These are phyloP conservation scores for Pleurotus salmoneostramineus DNA, from an alignment of 768 basidiomycete genomes.

Conservation along the genomic window DNA sequence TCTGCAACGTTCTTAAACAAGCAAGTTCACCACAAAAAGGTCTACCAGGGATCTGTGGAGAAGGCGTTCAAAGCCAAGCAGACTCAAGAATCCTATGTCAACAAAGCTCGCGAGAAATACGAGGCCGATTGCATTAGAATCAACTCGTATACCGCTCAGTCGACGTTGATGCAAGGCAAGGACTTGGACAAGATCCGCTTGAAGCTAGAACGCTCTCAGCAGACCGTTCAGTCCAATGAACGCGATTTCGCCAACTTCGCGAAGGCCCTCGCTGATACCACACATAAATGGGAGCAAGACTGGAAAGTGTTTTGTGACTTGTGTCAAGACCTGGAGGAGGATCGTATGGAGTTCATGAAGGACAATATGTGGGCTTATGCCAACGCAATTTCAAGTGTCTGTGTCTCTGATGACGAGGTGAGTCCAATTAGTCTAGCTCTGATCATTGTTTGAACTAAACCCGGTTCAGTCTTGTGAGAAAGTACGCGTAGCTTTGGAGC, in stretches of 20 bases:
- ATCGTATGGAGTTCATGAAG: conserved; percentile 91
- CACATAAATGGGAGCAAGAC: conserved; percentile 83
- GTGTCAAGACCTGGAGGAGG: conserved; percentile 94
- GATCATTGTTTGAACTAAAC: not conserved
- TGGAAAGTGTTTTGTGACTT: conserved; percentile 96
- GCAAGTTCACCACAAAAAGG: conserved; percentile 71
- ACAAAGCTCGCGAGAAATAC: conserved; percentile 90
- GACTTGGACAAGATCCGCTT: conserved; percentile 87
- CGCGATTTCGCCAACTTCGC: conserved; percentile 90
- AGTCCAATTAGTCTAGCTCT: conserved; percentile 16
- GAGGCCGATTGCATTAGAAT: conserved; percentile 89
- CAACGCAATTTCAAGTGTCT: conserved; percentile 93
- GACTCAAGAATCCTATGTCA: conserved; percentile 79
- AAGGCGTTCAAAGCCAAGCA: conserved; percentile 90
- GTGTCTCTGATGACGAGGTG: conserved; percentile 94
- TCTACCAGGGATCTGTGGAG: conserved; percentile 73
- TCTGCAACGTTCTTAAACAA: conserved; percentile 55
- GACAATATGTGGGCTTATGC: conserved; percentile 96
- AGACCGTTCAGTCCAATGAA: conserved; percentile 88
- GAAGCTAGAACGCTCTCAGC: conserved; percentile 88
- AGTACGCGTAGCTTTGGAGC: conserved; percentile 81
- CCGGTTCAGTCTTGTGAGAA: conserved; percentile 80
- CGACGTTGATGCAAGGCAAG: conserved; percentile 86
- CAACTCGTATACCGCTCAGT: conserved; percentile 91
- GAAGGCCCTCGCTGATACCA: conserved; percentile 72